A percentile compares a stretch with the other conserved stretches of the same genome.
phyloP scores from a whole-genome alignment of 2,329 filamentous ascomycete species.

The Trichoderma asperellum region DNA sequence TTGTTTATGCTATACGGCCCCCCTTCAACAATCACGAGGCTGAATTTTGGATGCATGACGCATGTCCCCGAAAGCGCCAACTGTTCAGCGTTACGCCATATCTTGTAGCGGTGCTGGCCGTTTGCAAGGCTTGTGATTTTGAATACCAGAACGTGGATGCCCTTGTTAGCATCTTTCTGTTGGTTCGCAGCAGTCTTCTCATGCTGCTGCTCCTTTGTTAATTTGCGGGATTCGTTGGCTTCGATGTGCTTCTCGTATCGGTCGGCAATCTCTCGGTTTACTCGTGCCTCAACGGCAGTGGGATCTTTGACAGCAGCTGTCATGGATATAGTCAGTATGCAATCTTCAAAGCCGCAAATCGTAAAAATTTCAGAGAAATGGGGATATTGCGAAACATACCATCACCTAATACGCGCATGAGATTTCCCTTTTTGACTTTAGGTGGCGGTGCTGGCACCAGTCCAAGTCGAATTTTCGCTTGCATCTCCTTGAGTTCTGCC shows the following conservation, averaged over 20 bases:
- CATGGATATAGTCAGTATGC: slow-evolving; percentile 31
- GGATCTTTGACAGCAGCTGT: slow-evolving; percentile 81
- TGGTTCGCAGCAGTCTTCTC: slow-evolving; percentile 85
- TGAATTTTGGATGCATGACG: slow-evolving; percentile 87
- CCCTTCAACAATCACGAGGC: slow-evolving; percentile 88
- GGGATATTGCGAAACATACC: slow-evolving; percentile 49
- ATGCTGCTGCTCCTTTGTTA: slow-evolving; percentile 83
- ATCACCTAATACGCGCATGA: slow-evolving; percentile 95
- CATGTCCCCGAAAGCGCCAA: slow-evolving; percentile 85
- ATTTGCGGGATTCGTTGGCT: slow-evolving; percentile 80
- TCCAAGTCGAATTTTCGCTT: slow-evolving; percentile 92
- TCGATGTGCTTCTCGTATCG: slow-evolving; percentile 77
- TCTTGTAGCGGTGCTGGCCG: slow-evolving; percentile 90
- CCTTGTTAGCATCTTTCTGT: slow-evolving; percentile 83
- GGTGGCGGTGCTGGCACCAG: slow-evolving; percentile 87
- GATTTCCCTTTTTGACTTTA: slow-evolving; percentile 95
- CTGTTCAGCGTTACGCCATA: slow-evolving; percentile 90
- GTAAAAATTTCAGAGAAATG: neutral
- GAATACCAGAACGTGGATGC: slow-evolving; percentile 85
- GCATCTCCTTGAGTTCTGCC: slow-evolving; percentile 92
- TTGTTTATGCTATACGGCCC: slow-evolving; percentile 79
- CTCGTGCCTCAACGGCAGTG: slow-evolving; percentile 91
- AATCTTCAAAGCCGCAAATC: neutral
- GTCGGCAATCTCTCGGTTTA: slow-evolving; percentile 90
- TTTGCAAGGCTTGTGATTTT: slow-evolving; percentile 88